phyloP scores from a whole-genome alignment of 2,329 filamentous ascomycete species.

The Aureobasidium lini region DNA sequence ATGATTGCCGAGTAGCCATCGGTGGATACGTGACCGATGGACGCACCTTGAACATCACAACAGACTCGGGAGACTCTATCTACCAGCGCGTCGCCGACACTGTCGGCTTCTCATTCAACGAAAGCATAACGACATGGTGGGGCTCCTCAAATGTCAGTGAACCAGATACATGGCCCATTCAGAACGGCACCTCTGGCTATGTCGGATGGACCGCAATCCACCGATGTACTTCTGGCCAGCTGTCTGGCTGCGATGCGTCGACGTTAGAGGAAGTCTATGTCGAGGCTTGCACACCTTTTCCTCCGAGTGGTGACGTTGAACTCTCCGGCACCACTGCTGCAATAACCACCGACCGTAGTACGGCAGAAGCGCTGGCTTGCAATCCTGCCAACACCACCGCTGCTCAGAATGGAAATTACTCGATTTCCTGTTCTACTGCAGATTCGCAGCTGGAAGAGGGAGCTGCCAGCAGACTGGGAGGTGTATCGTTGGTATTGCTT shows the following conservation, averaged over 20 bases:
- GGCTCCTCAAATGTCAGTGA: not conserved
- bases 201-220: not conserved
- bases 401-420: not conserved
- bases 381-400: constrained; percentile 1
- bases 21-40: not conserved
- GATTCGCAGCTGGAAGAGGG: constrained; percentile 30
- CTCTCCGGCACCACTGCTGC: not conserved
- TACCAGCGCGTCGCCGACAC: not conserved
- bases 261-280: not conserved
- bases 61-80: not conserved
- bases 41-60: not conserved
- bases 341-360: not conserved
- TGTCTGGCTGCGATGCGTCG: not conserved
- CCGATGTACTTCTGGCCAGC: not conserved
- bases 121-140: not conserved
- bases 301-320: not conserved
- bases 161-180: not conserved
- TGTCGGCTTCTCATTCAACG: not conserved
- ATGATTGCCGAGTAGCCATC: not conserved
- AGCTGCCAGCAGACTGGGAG: constrained; percentile 24
- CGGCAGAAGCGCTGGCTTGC: not conserved
- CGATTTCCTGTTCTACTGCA: not conserved
- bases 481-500: not conserved
- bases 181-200: not conserved
- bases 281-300: not conserved